These are phyloP conservation scores for Linnemannia exigua DNA, from an alignment of 192 early-diverging fungal species.

Conservation along the genomic window DNA sequence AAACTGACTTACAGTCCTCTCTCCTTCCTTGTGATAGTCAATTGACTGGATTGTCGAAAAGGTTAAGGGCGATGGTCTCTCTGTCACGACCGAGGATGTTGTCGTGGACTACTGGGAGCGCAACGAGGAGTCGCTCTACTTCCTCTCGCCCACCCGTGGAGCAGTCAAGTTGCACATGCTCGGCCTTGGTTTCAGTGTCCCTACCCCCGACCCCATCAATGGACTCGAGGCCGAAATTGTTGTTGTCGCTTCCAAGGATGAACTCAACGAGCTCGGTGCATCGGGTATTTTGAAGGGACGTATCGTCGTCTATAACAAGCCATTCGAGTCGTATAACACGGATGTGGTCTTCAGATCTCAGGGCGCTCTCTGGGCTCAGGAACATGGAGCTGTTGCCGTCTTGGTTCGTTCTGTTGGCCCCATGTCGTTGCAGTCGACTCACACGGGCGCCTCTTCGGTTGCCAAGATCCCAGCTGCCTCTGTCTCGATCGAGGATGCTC, in stretches of 20 bases:
- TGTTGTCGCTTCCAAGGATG: slow-evolving; percentile 64
- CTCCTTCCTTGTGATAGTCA: slow-evolving; percentile 24
- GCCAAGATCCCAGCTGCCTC: slow-evolving; percentile 69
- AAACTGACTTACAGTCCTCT: neutral
- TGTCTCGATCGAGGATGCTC: slow-evolving; percentile 67
- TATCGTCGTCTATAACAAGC: slow-evolving; percentile 67
- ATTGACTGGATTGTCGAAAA: slow-evolving; percentile 69
- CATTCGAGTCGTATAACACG: slow-evolving; percentile 41
- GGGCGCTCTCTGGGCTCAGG: slow-evolving; percentile 53
- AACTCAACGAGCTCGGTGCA: slow-evolving; percentile 60
- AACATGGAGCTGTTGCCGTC: slow-evolving; percentile 66
- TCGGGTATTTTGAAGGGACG: slow-evolving; percentile 57
- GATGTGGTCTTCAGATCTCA: slow-evolving; percentile 29
- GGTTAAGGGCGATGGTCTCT: slow-evolving; percentile 58
- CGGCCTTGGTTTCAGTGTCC: slow-evolving; percentile 65
- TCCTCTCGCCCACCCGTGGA: slow-evolving; percentile 63
- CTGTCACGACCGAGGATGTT: slow-evolving; percentile 69
- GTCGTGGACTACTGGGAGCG: slow-evolving; percentile 65
- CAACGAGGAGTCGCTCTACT: slow-evolving; percentile 67
- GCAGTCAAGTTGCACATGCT: slow-evolving; percentile 64
- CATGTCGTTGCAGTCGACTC: slow-evolving; percentile 59
- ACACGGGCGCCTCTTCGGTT: slow-evolving; percentile 64
- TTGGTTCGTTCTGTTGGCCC: slow-evolving; percentile 66
- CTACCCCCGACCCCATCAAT: slow-evolving; percentile 48
- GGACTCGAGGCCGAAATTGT: slow-evolving; percentile 63